These are phyloP conservation scores for Penicillium soppii DNA, from an alignment of 495 filamentous ascomycete genomes.

Conservation along the genomic window DNA sequence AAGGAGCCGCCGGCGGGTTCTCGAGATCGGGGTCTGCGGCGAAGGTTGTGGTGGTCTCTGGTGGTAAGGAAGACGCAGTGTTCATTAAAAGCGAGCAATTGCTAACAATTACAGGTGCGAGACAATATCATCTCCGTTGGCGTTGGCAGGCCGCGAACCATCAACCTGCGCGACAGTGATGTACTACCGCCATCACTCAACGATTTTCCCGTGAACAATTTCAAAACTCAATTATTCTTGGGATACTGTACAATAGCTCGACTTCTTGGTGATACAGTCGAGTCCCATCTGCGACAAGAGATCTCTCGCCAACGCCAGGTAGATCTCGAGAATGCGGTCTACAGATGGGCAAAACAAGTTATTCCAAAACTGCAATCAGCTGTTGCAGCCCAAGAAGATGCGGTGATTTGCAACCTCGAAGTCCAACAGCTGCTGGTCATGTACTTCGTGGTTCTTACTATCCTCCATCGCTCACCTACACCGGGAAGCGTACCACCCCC, in stretches of 20 bases:
- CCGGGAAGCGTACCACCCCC: slow-evolving; percentile 25
- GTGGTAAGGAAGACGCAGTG: slow-evolving; percentile 15
- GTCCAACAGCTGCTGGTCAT: slow-evolving; percentile 26
- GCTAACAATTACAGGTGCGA: slow-evolving; percentile 18
- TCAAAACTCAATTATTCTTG: slow-evolving; percentile 23
- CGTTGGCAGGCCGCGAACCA: slow-evolving; percentile 28
- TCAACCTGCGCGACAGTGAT: slow-evolving; percentile 30
- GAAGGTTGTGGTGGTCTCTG: slow-evolving; percentile 31
- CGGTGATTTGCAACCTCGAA: slow-evolving; percentile 17
- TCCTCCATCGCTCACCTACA: slow-evolving; percentile 25
- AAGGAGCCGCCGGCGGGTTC: slow-evolving; percentile 26
- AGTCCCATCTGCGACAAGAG: slow-evolving; percentile 24
- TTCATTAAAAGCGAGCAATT: background rate
- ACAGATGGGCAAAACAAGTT: slow-evolving; percentile 30
- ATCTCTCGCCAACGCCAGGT: slow-evolving; percentile 25
- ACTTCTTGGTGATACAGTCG: slow-evolving; percentile 29
- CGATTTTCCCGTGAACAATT: slow-evolving; percentile 26
- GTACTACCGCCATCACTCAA: slow-evolving; percentile 30
- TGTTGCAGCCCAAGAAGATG: slow-evolving; percentile 18
- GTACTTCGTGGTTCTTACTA: slow-evolving; percentile 30
- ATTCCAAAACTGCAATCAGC: slow-evolving; percentile 23
- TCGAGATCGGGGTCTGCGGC: slow-evolving; percentile 24
- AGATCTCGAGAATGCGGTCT: slow-evolving; percentile 30
- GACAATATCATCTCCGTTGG: slow-evolving; percentile 33
- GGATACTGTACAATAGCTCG: slow-evolving; percentile 28